A percentile compares a stretch with the other conserved stretches of the same genome.
phyloP scores from a whole-genome alignment of 148 eudicot species.

The Rhododendron griersonianum region DNA sequence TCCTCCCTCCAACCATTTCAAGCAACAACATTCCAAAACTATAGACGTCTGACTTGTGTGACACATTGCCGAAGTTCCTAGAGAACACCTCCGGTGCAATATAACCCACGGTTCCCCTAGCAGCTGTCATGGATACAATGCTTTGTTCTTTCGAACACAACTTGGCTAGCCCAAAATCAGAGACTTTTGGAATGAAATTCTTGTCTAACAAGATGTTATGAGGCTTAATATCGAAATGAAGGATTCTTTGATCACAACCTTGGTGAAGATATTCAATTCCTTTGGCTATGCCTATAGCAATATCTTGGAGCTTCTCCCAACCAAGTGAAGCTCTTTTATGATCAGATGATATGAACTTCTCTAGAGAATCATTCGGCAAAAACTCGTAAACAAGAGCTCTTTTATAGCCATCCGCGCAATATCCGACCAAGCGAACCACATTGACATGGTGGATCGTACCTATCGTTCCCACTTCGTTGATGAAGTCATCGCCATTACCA shows the following conservation, averaged over 20 bases:
- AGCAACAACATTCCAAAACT: no score
- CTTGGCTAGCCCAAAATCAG: conserved; percentile 18
- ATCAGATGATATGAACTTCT: conserved; percentile 12
- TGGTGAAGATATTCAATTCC: conserved; percentile 26
- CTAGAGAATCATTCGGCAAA: conserved; percentile 19
- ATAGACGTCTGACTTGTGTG: no score
- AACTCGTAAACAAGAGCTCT: conserved; percentile 21
- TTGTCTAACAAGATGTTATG: no score
- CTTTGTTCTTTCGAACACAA: no score
- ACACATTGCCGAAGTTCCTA: no score
- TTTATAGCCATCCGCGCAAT: conserved; percentile 22
- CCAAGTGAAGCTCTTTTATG: conserved; percentile 10
- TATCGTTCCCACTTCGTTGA: conserved; percentile 15
- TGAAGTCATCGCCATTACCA: conserved; percentile 23
- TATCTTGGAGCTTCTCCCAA: conserved; percentile 25
- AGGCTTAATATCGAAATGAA: no score
- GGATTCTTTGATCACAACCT: neutral
- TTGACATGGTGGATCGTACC: neutral
- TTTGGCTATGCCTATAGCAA: conserved; percentile 23
- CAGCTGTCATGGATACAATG: conserved; percentile 16
- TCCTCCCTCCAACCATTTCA: neutral
- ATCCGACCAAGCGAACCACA: conserved; percentile 11
- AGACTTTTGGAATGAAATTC: conserved; percentile 12
- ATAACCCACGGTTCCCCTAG: conserved; percentile 16
- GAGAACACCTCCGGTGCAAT: neutral